These are phyloP conservation scores for Lentinula edodes DNA, from an alignment of 768 basidiomycete species.

Conservation along the genomic window DNA sequence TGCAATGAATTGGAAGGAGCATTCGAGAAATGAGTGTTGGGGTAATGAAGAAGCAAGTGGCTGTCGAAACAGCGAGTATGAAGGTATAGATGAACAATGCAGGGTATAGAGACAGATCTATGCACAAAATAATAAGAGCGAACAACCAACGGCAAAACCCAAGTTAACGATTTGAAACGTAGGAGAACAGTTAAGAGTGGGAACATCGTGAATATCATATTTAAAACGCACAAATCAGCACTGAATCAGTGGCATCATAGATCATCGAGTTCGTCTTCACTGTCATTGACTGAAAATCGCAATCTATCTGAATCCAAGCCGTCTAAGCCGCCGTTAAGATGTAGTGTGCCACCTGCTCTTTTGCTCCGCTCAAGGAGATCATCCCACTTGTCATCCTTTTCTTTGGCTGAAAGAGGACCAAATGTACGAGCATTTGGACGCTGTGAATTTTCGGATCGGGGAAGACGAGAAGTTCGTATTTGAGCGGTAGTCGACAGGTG, in stretches of 20 bases:
- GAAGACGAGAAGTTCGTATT: background rate
- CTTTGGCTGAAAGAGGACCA: constrained; percentile 48
- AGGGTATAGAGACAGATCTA: background rate
- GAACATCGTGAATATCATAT: background rate
- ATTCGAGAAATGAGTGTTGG: background rate
- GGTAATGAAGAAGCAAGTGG: background rate
- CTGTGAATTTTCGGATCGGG: background rate
- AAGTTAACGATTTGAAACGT: background rate
- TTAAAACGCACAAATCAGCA: background rate
- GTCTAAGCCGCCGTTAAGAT: constrained; percentile 32
- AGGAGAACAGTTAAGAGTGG: background rate
- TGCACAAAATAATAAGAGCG: background rate
- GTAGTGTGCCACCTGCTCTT: constrained; percentile 69
- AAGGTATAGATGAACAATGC: constrained; percentile 1
- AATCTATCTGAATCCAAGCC: constrained; percentile 6
- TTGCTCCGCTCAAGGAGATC: constrained; percentile 62
- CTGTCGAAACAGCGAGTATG: background rate
- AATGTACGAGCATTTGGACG: background rate
- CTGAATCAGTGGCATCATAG: background rate
- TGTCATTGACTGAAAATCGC: constrained; percentile 4
- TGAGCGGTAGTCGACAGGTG: background rate
- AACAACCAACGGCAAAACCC: background rate
- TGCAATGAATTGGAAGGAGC: background rate
- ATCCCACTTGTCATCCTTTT: constrained; percentile 71
- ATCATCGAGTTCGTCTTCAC: constrained; percentile 1